Evolutionary conservation across 208 protist genomes (phyloP), one percentile per base, ranked within the genome.

Genomic region (Leishmania tarentolae): DNA sequence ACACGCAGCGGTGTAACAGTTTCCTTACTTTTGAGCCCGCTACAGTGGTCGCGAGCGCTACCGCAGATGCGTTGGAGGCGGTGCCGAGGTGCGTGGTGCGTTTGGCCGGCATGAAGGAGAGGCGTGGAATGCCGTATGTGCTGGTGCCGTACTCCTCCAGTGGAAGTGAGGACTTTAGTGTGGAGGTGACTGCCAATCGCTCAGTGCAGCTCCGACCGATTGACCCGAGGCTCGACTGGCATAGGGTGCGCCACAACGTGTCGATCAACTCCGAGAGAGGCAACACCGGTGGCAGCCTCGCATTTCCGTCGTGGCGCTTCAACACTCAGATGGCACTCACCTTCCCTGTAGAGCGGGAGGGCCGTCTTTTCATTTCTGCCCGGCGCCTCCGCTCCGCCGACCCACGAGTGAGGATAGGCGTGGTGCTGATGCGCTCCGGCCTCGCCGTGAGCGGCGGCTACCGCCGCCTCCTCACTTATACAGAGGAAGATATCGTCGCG

Each of bases 51-150:
- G 80, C 87, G 17, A 75, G 77, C 68, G 90, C 85, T 1, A 37
- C 63, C 19, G 63, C 83, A 19, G 50, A 61, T 35, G 37, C 72
- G 17, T 19, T 70, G 13, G 81, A 37, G 40, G 42, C 28, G 17
- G 50, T 59, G 52, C 78, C 82, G 42, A 80, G 77, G 46, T 89
- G 92, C 57, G 80, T 82, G 42, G 81, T 87, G 50, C 80, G 85
- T n/a, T 71, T 98, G 56, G 85, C 84, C 8, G 92, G 94, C 56
- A 93, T 97, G 88, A 77, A 79, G 75, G 89, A 90, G 80, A 81
- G 94, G 35, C 88, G 90, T 28, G 95, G 95, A 19, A 93, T 94
- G 91, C 94, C 95, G 44, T 98, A 97, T 85, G 87, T 96, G 42
- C 78, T 98, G 75, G 91, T 98, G 17, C 94, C 94, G 9, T 94